Conservation (phyloP, 768 basidiomycete genomes). For the Russula compacta region DNA sequence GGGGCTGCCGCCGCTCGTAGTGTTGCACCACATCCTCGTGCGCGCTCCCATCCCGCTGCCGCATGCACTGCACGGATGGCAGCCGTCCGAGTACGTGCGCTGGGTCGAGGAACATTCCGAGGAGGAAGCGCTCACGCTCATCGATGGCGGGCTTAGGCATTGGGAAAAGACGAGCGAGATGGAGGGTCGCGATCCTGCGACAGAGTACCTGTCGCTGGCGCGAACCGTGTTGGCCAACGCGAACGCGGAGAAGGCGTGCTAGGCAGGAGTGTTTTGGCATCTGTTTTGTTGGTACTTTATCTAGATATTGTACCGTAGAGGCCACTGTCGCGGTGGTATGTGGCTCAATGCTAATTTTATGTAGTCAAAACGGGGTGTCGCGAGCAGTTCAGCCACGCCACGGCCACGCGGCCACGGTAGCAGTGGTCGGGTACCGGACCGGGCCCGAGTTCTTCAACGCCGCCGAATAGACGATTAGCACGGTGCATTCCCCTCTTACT, state of each 20-base stretch:
- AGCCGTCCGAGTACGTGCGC: conserved; percentile 90
- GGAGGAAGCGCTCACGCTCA: conserved; percentile 67
- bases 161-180: conserved; percentile 69
- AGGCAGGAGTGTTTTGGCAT: background rate
- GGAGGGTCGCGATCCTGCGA: conserved; percentile 38
- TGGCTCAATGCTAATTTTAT: no score
- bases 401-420: no score
- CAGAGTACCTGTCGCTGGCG: conserved; percentile 60
- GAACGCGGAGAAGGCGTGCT: no score
- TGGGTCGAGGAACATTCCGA: conserved; percentile 91
- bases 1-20: conserved; percentile 78
- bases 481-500: background rate
- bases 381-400: no score
- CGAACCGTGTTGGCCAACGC: conserved; percentile 51
- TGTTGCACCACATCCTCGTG: conserved; percentile 88
- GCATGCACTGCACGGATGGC: conserved; percentile 87
- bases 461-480: background rate
- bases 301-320: no score
- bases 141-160: conserved; percentile 68
- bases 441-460: background rate
- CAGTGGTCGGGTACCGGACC: background rate
- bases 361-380: no score
- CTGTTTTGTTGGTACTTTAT: no score
- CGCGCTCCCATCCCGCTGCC: conserved; percentile 81
- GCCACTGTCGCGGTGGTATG: no score